Conservation (phyloP, 306 rosid species). For the Corylus heterophylla region DNA sequence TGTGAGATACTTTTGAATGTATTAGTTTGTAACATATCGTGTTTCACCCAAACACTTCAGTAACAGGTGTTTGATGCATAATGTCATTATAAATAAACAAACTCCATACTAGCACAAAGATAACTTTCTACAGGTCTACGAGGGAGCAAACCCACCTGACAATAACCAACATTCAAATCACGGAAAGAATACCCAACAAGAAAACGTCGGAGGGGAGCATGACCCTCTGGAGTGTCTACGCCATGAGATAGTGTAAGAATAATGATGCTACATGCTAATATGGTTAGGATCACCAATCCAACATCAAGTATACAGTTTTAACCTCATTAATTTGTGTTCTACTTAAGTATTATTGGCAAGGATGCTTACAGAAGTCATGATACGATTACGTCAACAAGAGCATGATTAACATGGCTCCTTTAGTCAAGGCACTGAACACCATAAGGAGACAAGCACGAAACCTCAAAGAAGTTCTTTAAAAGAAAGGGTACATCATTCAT, state of each 20-base stretch:
- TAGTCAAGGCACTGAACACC: background rate
- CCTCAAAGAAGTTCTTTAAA: background rate
- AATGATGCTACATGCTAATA: background rate
- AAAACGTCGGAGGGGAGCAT: conserved; percentile 88
- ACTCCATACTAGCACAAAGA: background rate
- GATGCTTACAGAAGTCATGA: background rate
- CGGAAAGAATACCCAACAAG: conserved; percentile 99
- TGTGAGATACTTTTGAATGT: background rate
- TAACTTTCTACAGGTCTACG: background rate
- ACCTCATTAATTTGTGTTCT: background rate
- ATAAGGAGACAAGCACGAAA: background rate
- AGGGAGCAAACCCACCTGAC: conserved; percentile 65
- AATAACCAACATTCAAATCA: conserved; percentile 97
- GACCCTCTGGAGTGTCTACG: conserved; percentile 92
- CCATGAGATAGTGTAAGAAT: background rate
- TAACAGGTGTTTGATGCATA: background rate
- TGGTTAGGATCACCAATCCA: background rate
- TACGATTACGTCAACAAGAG: background rate
- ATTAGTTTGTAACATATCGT: background rate
- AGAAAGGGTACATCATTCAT: background rate
- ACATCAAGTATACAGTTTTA: background rate
- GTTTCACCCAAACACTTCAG: background rate
- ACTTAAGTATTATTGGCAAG: background rate
- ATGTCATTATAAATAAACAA: background rate
- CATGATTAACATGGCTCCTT: background rate